Evolutionary conservation across 495 filamentous ascomycete species (phyloP), one percentile per base, ranked within the genome.

Genomic region (Elaphomyces granulatus): DNA sequence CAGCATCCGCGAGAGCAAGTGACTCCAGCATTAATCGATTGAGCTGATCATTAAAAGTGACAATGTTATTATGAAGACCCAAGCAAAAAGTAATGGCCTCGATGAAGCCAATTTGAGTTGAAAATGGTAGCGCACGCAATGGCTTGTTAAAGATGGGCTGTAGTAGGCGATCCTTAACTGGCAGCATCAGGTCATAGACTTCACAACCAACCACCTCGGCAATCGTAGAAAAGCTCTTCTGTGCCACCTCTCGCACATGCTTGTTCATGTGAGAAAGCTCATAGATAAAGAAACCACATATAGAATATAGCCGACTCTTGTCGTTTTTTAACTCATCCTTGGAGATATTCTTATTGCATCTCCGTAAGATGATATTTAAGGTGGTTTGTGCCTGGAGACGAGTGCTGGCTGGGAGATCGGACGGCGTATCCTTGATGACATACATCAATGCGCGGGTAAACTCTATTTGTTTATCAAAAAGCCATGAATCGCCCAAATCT

Each of bases 361-460:
- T 69, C 41, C 70, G 67, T 8, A 96, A 58, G 10, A 96, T 72
- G 28, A 80, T 64, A 41, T 87, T 78, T 32, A 96, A 61, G 0
- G 87, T 92, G 2, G 78, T 72, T 54, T 87, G 81, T 2, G 92
- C 86, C 37, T 77, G 78, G 16, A 75, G 61, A 3, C 92, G 71
- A 2, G 87, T 95, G 47, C 77, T 81, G 17, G 88, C 84, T 8
- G 92, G 85, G 0, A 96, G 68, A 54, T 96, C 92, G 26, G 79
- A 63, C 2, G 92, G 88, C 66, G 94, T 90, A 57, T 99, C 92
- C 55, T 99, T 96, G 59, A 96, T 82, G 47, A 94, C 87, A 64
- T 92, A 94, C 62, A 93, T 76, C 36, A 99, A 64, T 9, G 85
- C 83, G 20, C 81, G 74, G 30, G 83, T 76, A 47, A 94, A 85